Evolutionary conservation across 2,329 filamentous ascomycete species (phyloP).

Genomic region (Trichoderma koningii): DNA sequence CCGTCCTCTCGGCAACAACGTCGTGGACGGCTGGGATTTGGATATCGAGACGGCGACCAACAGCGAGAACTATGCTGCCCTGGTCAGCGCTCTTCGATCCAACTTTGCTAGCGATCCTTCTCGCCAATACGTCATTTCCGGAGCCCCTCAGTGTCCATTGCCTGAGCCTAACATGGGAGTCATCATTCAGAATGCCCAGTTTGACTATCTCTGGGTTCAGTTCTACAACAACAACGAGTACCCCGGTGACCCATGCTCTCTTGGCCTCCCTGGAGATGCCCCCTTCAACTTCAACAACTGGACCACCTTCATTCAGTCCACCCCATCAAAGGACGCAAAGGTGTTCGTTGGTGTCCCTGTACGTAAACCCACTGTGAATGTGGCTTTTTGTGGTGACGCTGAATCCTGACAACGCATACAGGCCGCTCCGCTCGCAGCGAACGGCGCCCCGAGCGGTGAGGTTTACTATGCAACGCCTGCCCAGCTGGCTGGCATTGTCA

Average conservation of each 20-base stretch:
- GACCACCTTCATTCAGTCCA: constrained; percentile 34
- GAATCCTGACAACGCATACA: not conserved
- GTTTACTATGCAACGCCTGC: constrained; percentile 35
- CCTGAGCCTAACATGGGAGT: constrained; percentile 44
- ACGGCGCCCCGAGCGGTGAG: constrained; percentile 33
- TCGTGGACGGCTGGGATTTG: constrained; percentile 37
- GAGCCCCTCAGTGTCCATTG: constrained; percentile 47
- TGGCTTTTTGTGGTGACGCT: no score
- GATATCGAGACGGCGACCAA: constrained; percentile 34
- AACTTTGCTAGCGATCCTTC: constrained; percentile 30
- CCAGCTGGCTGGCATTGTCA: constrained; percentile 35
- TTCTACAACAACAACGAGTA: constrained; percentile 53
- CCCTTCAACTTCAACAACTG: constrained; percentile 43
- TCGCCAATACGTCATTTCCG: constrained; percentile 47
- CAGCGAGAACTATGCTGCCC: constrained; percentile 27
- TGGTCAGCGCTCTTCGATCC: constrained; percentile 33
- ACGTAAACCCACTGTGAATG: not conserved
- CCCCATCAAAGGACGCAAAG: constrained; percentile 38
- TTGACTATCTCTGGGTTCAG: constrained; percentile 47
- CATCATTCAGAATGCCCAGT: constrained; percentile 40
- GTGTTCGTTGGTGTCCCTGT: constrained; percentile 39
- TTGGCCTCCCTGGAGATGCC: constrained; percentile 30
- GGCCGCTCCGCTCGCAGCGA: constrained; percentile 31
- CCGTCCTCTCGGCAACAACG: constrained; percentile 35
- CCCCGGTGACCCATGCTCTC: constrained; percentile 33